Evolutionary conservation across 306 rosid genomes (phyloP).

Genomic region (Lathyrus tuberosus): DNA sequence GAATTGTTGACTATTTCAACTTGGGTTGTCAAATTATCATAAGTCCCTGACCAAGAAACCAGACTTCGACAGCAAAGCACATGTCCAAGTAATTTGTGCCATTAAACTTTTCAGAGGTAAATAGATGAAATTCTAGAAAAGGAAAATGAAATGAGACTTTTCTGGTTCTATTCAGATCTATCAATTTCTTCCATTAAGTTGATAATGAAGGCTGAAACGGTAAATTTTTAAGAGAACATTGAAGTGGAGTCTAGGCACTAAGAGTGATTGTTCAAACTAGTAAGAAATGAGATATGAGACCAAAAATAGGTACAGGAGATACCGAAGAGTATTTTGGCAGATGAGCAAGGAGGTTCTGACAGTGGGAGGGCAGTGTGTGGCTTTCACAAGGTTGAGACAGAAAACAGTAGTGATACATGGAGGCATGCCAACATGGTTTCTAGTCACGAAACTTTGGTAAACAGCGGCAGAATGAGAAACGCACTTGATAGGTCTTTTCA

Average conservation of each 20-base stretch:
- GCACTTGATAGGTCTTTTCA: not conserved
- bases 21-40: not conserved
- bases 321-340: not conserved
- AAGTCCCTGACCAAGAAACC: not conserved
- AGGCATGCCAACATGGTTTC: not conserved
- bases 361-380: not conserved
- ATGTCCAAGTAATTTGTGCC: not conserved
- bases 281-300: not conserved
- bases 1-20: not conserved
- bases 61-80: not conserved
- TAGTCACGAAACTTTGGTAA: not conserved
- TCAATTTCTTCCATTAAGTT: not conserved
- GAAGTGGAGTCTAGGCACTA: not conserved
- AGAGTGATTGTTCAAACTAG: not conserved
- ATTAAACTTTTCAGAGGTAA: not conserved
- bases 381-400: conserved; percentile 2
- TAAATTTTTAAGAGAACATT: not conserved
- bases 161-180: not conserved
- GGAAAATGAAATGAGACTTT: not conserved
- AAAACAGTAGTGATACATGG: not conserved
- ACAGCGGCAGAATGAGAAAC: not conserved
- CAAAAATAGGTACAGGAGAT: not conserved
- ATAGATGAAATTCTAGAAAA: not conserved
- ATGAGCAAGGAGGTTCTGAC: not conserved
- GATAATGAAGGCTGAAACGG: conserved; percentile 1